These are phyloP conservation scores for Syncephalastrum racemosum DNA, from an alignment of 371 early-diverging fungal species.

Conservation along the genomic window DNA sequence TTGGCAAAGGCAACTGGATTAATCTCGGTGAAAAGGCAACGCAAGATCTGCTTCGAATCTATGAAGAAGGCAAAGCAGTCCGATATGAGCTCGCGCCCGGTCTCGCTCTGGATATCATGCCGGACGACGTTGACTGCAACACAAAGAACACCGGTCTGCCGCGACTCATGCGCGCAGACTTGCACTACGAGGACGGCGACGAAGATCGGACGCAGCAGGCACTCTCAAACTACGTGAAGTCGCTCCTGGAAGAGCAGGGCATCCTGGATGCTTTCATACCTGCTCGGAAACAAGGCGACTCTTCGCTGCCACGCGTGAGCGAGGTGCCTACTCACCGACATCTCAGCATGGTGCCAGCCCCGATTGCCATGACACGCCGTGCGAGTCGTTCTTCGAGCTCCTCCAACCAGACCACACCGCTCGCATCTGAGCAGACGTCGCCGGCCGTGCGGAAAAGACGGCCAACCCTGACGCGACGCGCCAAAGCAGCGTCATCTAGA, in stretches of 20 bases:
- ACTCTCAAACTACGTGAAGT: constrained; percentile 31
- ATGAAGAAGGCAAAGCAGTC: constrained; percentile 29
- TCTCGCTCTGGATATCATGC: constrained; percentile 39
- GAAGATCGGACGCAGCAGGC: constrained; percentile 10
- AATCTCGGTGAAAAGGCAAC: constrained; percentile 31
- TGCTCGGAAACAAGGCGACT: constrained; percentile 6
- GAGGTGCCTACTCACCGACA: constrained; percentile 39
- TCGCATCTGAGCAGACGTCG: no score
- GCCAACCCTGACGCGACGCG: no score
- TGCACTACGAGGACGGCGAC: constrained; percentile 23
- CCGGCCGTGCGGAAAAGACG: no score
- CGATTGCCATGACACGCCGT: constrained; percentile 11
- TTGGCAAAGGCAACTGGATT: constrained; percentile 50
- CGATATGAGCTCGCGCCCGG: constrained; percentile 36
- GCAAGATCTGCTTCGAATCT: constrained; percentile 33
- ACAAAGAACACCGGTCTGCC: constrained; percentile 43
- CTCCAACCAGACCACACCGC: no score
- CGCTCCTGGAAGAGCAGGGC: constrained; percentile 34
- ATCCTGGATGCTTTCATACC: constrained; percentile 50
- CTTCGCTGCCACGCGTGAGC: constrained; percentile 26
- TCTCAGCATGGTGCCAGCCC: constrained; percentile 38
- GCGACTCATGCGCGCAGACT: constrained; percentile 44
- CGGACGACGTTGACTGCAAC: constrained; percentile 48
- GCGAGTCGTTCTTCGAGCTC: constrained; percentile 12
- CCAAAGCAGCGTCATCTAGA: no score